Conservation (phyloP, 2,329 filamentous ascomycete species). For the Cladorrhinum sp. region DNA sequence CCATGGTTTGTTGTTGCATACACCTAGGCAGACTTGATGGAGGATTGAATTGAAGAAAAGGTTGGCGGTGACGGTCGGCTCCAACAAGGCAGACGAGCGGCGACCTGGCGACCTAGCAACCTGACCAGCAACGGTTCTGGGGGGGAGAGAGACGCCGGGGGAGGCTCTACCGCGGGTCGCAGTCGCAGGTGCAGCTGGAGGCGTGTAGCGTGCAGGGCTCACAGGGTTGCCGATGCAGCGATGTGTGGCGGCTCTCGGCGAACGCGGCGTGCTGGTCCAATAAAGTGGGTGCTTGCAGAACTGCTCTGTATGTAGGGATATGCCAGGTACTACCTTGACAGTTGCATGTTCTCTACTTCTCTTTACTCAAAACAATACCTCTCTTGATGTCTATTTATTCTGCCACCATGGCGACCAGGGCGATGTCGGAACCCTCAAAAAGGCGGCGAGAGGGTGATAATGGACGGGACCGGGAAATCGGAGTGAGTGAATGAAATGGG, state of each 20-base stretch:
- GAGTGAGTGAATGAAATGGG: neutral
- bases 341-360: neutral
- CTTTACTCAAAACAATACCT: neutral
- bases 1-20: constrained; percentile 23
- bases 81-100: constrained; percentile 23
- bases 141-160: constrained; percentile 3
- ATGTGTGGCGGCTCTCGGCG: neutral
- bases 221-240: too few species aligned
- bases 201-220: neutral
- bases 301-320: too few species aligned
- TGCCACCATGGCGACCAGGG: neutral
- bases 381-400: too few species aligned
- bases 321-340: neutral
- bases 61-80: constrained; percentile 25
- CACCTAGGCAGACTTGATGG: constrained; percentile 23
- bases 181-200: neutral
- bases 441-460: too few species aligned
- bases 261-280: neutral
- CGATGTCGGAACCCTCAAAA: constrained; percentile 22
- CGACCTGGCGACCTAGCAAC: constrained; percentile 9
- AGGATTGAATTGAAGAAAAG: neutral
- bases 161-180: constrained; percentile 7
- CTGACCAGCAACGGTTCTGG: constrained; percentile 8
- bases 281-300: neutral
- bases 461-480: neutral